These are phyloP conservation scores for Apiospora sp. DNA, from an alignment of 2,329 filamentous ascomycete species.

Conservation along the genomic window DNA sequence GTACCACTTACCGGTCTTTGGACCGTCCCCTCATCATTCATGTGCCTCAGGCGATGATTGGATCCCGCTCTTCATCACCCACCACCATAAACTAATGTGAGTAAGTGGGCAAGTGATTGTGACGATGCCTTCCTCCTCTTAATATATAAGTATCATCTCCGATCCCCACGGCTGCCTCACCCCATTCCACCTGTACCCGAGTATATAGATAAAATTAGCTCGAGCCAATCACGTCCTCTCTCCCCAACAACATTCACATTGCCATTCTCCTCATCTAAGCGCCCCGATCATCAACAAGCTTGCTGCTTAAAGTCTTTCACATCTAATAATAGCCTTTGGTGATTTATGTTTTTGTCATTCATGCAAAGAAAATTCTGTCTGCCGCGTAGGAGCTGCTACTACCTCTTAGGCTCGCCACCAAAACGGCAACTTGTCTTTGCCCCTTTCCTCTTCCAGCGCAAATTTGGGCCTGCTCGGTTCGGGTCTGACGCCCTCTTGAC, in stretches of 20 bases:
- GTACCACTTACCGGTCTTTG: too few species aligned
- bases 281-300: not conserved
- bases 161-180: not conserved
- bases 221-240: not conserved
- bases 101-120: not conserved
- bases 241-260: not conserved
- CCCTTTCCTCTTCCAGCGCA: not conserved
- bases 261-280: constrained; percentile 1
- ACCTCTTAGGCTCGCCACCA: not conserved
- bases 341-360: not conserved
- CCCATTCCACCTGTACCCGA: not conserved
- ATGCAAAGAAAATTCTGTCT: constrained; percentile 9
- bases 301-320: not conserved
- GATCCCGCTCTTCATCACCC: not conserved
- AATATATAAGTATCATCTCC: not conserved
- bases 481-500: not conserved
- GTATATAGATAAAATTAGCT: too few species aligned
- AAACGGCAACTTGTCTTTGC: not conserved
- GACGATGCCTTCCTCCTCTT: not conserved
- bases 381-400: not conserved
- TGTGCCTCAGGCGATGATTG: not conserved
- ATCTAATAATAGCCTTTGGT: not conserved
- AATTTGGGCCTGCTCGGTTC: not conserved
- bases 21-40: too few species aligned
- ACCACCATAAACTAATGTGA: not conserved